A percentile compares a stretch with the other conserved stretches of the same genome.
These are phyloP conservation scores for Candida germanica DNA, from an alignment of 805 yeast genomes.

Conservation along the genomic window DNA sequence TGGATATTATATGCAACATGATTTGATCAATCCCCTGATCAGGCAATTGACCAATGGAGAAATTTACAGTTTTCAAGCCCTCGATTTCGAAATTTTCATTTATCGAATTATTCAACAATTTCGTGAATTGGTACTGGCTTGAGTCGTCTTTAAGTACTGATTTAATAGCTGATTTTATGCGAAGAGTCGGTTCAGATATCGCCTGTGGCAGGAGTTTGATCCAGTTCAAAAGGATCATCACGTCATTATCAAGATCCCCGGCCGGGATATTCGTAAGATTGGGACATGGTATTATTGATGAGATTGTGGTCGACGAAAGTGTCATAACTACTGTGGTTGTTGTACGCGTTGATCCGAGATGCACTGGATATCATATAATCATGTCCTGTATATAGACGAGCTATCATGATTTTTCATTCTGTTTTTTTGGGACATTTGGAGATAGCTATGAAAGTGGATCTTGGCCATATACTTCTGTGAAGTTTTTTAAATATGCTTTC, in stretches of 20 bases:
- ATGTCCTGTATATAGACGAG: too few species aligned
- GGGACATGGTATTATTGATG: slow-evolving; percentile 9
- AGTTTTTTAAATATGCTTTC: too few species aligned
- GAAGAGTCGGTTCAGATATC: slow-evolving; percentile 23
- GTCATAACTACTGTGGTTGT: too few species aligned
- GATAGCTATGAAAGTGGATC: too few species aligned
- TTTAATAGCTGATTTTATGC: slow-evolving; percentile 36
- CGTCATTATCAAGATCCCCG: slow-evolving; percentile 14
- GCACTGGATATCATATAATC: too few species aligned
- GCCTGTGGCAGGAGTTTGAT: slow-evolving; percentile 8
- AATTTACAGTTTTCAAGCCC: background rate
- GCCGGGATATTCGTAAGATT: slow-evolving; percentile 6
- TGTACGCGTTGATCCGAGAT: too few species aligned
- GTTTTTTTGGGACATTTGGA: too few species aligned
- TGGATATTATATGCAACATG: slow-evolving; percentile 11
- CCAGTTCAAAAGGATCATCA: slow-evolving; percentile 13
- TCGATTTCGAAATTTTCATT: slow-evolving; percentile 9
- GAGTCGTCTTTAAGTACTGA: slow-evolving; percentile 33
- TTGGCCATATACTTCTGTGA: too few species aligned
- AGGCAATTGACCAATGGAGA: background rate
- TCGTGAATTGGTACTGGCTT: slow-evolving; percentile 32
- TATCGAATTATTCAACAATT: slow-evolving; percentile 32
- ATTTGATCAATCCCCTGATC: slow-evolving; percentile 4
- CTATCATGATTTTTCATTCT: too few species aligned
- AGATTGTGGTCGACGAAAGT: slow-evolving; percentile 1